These are phyloP conservation scores for Papiliotrema laurentii DNA, from an alignment of 1,284 basidiomycete species.

Conservation along the genomic window DNA sequence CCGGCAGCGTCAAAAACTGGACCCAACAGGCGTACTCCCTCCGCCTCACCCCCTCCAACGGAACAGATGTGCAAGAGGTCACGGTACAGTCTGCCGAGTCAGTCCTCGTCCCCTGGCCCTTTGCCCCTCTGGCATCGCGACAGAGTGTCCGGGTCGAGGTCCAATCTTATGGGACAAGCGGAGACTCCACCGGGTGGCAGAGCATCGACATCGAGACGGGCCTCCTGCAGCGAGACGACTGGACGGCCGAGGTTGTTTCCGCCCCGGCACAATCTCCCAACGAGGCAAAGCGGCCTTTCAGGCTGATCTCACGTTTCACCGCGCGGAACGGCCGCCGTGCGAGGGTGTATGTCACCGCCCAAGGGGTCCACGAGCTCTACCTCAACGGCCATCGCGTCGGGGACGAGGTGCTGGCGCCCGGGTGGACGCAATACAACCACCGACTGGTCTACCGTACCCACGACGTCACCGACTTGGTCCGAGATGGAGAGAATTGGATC, in stretches of 20 bases:
- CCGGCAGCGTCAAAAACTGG: conserved; percentile 14
- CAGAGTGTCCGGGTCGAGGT: conserved; percentile 12
- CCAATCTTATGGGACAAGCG: conserved; percentile 11
- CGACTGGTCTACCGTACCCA: conserved; percentile 35
- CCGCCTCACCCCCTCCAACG: conserved; percentile 2
- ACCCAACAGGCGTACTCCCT: conserved; percentile 24
- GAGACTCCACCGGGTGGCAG: conserved; percentile 12
- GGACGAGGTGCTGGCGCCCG: conserved; percentile 38
- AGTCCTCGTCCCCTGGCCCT: conserved; percentile 6
- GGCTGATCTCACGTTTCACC: conserved; percentile 11
- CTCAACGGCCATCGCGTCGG: conserved; percentile 36
- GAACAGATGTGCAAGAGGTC: conserved; percentile 4
- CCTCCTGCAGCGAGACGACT: conserved; percentile 23
- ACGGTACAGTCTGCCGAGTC: conserved; percentile 11
- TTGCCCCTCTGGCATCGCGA: not conserved
- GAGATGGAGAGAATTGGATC: conserved; percentile 23
- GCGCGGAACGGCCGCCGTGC: conserved; percentile 18
- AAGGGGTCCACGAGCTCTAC: conserved; percentile 33
- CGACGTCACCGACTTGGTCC: conserved; percentile 22
- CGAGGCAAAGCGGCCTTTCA: conserved; percentile 22
- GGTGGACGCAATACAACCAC: conserved; percentile 37
- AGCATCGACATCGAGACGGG: conserved; percentile 20
- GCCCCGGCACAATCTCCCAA: conserved; percentile 2
- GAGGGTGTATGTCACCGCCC: conserved; percentile 38
- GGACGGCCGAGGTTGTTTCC: conserved; percentile 16